Base-by-base conservation (phyloP, 371 early-diverging fungal genomes). In the Polyrhizophydium stewartii region DNA sequence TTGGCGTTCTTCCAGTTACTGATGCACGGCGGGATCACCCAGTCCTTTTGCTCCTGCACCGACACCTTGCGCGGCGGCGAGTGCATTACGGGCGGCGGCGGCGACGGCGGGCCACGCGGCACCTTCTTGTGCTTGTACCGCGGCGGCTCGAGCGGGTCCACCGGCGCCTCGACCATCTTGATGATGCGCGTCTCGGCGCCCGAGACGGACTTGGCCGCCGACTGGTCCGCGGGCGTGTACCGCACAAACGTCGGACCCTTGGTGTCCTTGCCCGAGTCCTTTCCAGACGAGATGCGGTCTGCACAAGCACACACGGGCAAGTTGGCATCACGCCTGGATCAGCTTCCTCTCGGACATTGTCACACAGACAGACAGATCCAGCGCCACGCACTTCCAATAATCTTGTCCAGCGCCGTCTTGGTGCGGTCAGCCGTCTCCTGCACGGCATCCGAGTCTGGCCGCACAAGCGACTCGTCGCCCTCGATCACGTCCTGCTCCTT, bases 1-100 rank as follows among this genome's bases (percentile, higher is more conserved):
- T 97, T 95, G 55, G 94, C 90, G 77, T 98, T 98, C 80, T 97
- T 98, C 98, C 98, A 98, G 75, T 96, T 97, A 61, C 92, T 92
- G 45, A 98, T 93, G 66, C 93, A 94, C 22, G 97, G 97, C 33
- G 98, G 98, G 60, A 98, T 93, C 16, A 89, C 81, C 98, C 98
- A 98, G 56, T 91, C 91, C 51, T 86, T 85, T 71, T 94, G 94
- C 77, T 97, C 96, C 68, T 96, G 90, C 7, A 92, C 92, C 2
- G 94, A 88, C 24, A 94, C 82, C 72, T 93, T 96, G 33, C 96
- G 89, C 22, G 97, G 94, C 43, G 98, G 98, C 28, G 96, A 95
- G 67, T 96, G 97, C 81, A 98, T 79, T 17, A 97, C 95, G 3
- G 98, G 97, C 27, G 95, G 91, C 3, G 97, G 97, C 19, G 96